phyloP scores from a whole-genome alignment of 192 early-diverging fungal genomes.

The Coemansia sp. region DNA sequence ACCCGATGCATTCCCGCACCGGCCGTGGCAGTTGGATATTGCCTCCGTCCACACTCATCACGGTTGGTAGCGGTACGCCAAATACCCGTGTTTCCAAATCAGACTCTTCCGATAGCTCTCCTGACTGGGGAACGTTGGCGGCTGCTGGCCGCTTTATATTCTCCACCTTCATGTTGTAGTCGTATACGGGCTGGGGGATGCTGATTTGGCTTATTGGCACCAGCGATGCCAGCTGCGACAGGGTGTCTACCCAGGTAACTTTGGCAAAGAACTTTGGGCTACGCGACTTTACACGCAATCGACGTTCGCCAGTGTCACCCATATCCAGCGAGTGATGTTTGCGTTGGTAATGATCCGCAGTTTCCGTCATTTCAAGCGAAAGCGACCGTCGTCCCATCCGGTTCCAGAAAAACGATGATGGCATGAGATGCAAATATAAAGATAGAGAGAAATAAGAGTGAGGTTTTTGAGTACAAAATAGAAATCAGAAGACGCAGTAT shows the following conservation, averaged over 20 bases:
- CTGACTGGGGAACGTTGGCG: background rate
- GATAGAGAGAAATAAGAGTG: background rate
- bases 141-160: background rate
- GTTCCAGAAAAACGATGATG: background rate
- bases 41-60: constrained; percentile 54
- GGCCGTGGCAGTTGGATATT: constrained; percentile 55
- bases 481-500: too few species aligned
- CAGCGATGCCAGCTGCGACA: constrained; percentile 62
- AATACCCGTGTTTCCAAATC: constrained; percentile 50
- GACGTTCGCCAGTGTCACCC: background rate
- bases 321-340: constrained; percentile 5
- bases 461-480: too few species aligned
- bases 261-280: constrained; percentile 92
- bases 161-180: constrained; percentile 18
- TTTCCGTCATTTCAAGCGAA: background rate
- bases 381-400: constrained; percentile 2
- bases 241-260: constrained; percentile 72
- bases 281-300: constrained; percentile 2
- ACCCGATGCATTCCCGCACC: constrained; percentile 67
- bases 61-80: constrained; percentile 65
- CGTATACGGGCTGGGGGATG: constrained; percentile 59
- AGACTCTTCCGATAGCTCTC: background rate
- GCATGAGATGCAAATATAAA: constrained; percentile 1
- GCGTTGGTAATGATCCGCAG: constrained; percentile 4
- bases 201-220: constrained; percentile 71